phyloP scores from a whole-genome alignment of 306 rosid species.

The Rosa chinensis region DNA sequence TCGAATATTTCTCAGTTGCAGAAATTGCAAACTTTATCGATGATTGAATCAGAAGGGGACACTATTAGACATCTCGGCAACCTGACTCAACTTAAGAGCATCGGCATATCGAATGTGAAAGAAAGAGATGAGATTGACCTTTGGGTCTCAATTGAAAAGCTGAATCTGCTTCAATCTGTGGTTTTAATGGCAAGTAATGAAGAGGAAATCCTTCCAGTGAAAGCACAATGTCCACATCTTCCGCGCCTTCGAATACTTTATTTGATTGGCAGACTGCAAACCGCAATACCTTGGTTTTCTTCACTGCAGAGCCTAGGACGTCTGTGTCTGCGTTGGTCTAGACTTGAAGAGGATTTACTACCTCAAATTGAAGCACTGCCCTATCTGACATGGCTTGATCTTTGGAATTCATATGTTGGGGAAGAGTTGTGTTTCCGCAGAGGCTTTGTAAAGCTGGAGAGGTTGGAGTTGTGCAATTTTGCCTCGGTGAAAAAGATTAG shows the following conservation, averaged over 20 bases:
- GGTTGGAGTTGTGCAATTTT: fast-evolving
- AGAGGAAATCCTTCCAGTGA: not conserved
- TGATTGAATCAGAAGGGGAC: not conserved
- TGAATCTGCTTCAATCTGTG: too few species aligned
- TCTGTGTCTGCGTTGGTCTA: too few species aligned
- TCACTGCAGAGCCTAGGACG: too few species aligned
- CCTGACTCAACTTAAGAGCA: too few species aligned
- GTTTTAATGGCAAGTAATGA: not conserved
- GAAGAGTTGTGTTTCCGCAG: not conserved
- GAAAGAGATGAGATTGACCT: too few species aligned
- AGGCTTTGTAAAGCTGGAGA: not conserved
- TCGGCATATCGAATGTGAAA: too few species aligned
- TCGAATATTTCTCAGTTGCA: not conserved
- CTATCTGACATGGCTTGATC: not conserved
- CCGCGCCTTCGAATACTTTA: not conserved
- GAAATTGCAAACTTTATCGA: not conserved
- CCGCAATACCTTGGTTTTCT: too few species aligned
- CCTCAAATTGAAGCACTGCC: not conserved
- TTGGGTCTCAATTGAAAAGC: too few species aligned
- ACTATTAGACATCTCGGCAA: too few species aligned
- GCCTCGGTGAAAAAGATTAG: not conserved
- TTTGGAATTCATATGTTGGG: not conserved
- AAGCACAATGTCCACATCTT: constrained; percentile 4
- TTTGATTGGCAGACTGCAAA: too few species aligned
- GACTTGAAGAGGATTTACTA: too few species aligned